Evolutionary conservation across 768 basidiomycete genomes (phyloP).

Genomic region (Boletus pseudo-olivaceus): DNA sequence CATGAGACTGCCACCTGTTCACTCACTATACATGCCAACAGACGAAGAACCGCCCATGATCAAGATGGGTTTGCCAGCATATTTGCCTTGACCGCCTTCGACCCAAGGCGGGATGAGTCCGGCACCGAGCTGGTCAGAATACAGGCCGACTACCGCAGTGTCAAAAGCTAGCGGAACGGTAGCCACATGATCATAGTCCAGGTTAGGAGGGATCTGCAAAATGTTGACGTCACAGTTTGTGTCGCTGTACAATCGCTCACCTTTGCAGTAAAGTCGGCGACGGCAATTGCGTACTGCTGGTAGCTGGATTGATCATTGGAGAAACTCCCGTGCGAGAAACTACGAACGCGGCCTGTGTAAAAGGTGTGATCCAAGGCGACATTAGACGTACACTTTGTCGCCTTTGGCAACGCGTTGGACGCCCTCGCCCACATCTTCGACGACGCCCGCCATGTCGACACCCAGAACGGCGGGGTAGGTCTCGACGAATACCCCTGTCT

Average conservation of each 20-base stretch:
- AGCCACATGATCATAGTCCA: constrained; percentile 43
- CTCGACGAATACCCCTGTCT: constrained; percentile 29
- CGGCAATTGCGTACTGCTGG: constrained; percentile 40
- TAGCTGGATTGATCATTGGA: constrained; percentile 31
- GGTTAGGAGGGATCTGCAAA: constrained; percentile 40
- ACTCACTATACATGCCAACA: constrained; percentile 46
- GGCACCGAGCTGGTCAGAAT: constrained; percentile 36
- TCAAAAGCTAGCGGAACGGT: constrained; percentile 47
- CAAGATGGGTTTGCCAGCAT: constrained; percentile 40
- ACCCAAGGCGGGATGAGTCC: constrained; percentile 38
- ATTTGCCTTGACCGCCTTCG: constrained; percentile 32
- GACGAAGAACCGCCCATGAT: constrained; percentile 48
- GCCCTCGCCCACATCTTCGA: constrained; percentile 37
- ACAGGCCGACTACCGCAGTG: constrained; percentile 48
- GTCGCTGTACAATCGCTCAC: constrained; percentile 13
- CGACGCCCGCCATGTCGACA: constrained; percentile 35
- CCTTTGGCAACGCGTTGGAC: constrained; percentile 36
- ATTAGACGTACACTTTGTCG: constrained; percentile 36
- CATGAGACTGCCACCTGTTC: neutral
- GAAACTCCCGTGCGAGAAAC: constrained; percentile 29
- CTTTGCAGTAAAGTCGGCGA: constrained; percentile 35
- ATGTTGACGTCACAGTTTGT: constrained; percentile 2
- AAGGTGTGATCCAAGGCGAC: neutral
- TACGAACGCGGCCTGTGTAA: neutral
- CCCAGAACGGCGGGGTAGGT: constrained; percentile 37